Conservation (phyloP, 805 yeast species). For the Yarrowia porcina region DNA sequence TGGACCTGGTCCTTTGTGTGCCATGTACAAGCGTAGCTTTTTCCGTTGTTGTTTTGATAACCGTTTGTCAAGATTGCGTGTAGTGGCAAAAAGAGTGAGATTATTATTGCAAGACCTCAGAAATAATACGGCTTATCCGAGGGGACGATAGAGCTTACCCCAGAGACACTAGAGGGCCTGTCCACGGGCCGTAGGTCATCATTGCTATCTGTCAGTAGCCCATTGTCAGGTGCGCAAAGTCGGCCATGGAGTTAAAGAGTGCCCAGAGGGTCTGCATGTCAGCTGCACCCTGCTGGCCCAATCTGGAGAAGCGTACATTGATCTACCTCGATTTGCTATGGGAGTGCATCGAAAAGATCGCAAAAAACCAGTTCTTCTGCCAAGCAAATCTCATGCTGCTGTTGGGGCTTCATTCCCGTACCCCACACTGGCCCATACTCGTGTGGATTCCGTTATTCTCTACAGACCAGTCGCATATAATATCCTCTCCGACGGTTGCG, state of each 20-base stretch:
- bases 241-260: conserved; percentile 13
- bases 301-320: conserved; percentile 10
- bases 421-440: not conserved
- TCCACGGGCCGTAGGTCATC: not conserved
- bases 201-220: not conserved
- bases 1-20: not conserved
- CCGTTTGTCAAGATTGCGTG: not conserved
- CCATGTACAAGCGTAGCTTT: not conserved
- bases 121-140: not conserved
- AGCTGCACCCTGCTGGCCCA: not conserved
- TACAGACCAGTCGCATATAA: not conserved
- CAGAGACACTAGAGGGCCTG: not conserved
- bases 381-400: not conserved
- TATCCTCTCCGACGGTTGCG: not conserved
- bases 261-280: conserved; percentile 10
- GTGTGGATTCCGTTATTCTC: not conserved
- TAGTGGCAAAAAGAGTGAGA: not conserved
- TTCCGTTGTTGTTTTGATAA: not conserved
- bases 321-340: not conserved
- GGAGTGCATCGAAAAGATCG: not conserved
- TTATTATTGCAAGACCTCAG: not conserved
- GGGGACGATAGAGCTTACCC: not conserved
- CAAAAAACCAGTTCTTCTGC: too few relatives aligned
- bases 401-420: not conserved
- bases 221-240: not conserved